Evolutionary conservation across 1,284 basidiomycete genomes (phyloP), one percentile per base, ranked within the genome.

Genomic region (Pseudozyma tsukubaensis): DNA sequence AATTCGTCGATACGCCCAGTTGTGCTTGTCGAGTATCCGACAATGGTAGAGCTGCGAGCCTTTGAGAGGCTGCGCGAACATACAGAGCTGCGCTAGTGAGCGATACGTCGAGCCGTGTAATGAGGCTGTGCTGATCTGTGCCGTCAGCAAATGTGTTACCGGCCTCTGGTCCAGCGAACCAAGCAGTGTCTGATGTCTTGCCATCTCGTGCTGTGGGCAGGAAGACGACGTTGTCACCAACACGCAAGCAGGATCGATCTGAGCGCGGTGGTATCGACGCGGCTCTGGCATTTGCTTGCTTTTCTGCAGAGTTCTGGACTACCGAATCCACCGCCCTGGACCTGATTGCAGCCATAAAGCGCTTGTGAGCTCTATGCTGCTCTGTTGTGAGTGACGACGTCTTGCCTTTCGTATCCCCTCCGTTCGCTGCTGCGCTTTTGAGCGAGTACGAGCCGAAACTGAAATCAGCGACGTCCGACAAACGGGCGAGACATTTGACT

Each of bases 341-440:
- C 19, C 47, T 60, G 45, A 60, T 14, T 9, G 67, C 43, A 10
- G 53, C 36, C 49, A 60, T 53, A 45, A 64, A 70, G 40, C 57
- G 54, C 35, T 47, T 53, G 50, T 70, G 60, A 18, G 61, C 67
- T 42, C 53, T 18, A 8, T 50, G 51, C 40, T 71, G 62, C n/a
- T 61, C 50, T 10, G 47, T 50, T n/a, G 68, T 58, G 9, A 71
- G 37, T 10, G 34, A n/a, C 13, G 62, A 32, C 19, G 19, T 50
- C 37, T 71, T 71, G 19, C 62, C 68, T 24, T 71, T 71, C 58
- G 3, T 12, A 21, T 51, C 34, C 12, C 10, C 9, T 32, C n/a
- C 16, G 2, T 19, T 18, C 14, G 36, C 4, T 7, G 54, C 44
- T 19, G 68, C 62, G 16, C n/a, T 56, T 13, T 50, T 6, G 0